These are phyloP conservation scores for Cyclostephanos invisitatus DNA, from an alignment of 108 stramenopile genomes.

Conservation along the genomic window DNA sequence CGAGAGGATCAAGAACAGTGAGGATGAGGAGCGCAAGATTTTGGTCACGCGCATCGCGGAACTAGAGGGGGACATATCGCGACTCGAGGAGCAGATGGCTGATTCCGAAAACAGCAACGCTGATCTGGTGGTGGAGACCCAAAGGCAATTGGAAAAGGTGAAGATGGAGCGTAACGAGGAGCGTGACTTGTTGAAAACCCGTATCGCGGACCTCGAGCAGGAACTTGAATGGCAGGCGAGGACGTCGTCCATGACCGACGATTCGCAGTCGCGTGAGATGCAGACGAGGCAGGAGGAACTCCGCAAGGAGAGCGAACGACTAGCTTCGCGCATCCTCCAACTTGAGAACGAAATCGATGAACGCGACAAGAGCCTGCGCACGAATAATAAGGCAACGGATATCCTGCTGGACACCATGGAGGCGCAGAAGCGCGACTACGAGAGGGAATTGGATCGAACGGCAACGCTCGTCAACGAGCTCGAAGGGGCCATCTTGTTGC, in stretches of 20 bases:
- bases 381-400: constrained; percentile 46
- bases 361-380: constrained; percentile 36
- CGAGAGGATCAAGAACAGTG: constrained; percentile 28
- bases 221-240: constrained; percentile 22
- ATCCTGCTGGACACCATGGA: constrained; percentile 46
- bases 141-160: constrained; percentile 24
- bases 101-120: neutral
- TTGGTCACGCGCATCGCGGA: constrained; percentile 33
- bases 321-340: constrained; percentile 23
- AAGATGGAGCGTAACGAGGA: constrained; percentile 36
- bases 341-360: constrained; percentile 37
- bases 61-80: constrained; percentile 39
- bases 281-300: constrained; percentile 22
- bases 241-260: constrained; percentile 8
- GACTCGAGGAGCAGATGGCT: constrained; percentile 23
- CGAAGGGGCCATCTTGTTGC: constrained; percentile 29
- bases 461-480: constrained; percentile 33
- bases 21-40: constrained; percentile 37
- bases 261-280: constrained; percentile 5
- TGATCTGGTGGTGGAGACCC: constrained; percentile 17
- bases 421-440: constrained; percentile 39
- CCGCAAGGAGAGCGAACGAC: constrained; percentile 22
- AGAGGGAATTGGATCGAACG: constrained; percentile 39
- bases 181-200: constrained; percentile 31
- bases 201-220: constrained; percentile 40